Evolutionary conservation across 1,284 basidiomycete genomes (phyloP), one percentile per base, ranked within the genome.

Genomic region (Irpex lacteus): DNA sequence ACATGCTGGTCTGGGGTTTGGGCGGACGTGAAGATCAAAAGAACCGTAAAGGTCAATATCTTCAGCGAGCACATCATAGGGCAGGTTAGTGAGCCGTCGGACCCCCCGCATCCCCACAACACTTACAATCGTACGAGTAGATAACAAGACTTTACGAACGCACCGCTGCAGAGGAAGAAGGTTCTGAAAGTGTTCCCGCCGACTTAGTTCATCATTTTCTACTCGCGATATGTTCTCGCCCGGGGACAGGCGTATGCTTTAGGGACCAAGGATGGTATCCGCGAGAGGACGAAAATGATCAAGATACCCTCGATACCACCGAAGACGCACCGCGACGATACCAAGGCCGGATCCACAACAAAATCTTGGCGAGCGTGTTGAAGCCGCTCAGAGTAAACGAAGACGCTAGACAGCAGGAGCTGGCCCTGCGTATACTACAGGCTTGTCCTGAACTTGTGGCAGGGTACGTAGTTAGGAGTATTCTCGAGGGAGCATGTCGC

Each of bases 181-280:
- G 85, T n/a, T 71, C 77, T 0, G 85, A 86, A 5, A 80, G 81
- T 63, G 76, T 86, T 19, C 86, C 94, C 0, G 93, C 93, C 0
- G 91, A 97, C 66, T 81, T 98, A 5, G 89, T 86, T 0, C 92
- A 95, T 67, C 94, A 96, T 70, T 98, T 98, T 73, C 78, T 98
- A 4, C 83, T 97, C 53, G 92, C 91, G 7, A 86, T 95, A n/a
- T 94, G 91, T 69, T 91, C 93, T 0, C 87, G 86, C 32, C 92
- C 93, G 0, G 94, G 94, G 0, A 80, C 83, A 18, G 96, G 96
- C 0, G 81, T 98, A 21, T 98, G 95, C 73, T 98, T 97, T 76
- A 85, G 81, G 57, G 95, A 97, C 72, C 83, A 86, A 13, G 96
- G 95, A 0, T 98, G 96, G 96, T 98, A 98, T 71, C 88, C 88